A percentile compares a stretch with the other conserved stretches of the same genome.
phyloP scores from a whole-genome alignment of 129 eudicot species.

The Dittrichia graveolens region DNA sequence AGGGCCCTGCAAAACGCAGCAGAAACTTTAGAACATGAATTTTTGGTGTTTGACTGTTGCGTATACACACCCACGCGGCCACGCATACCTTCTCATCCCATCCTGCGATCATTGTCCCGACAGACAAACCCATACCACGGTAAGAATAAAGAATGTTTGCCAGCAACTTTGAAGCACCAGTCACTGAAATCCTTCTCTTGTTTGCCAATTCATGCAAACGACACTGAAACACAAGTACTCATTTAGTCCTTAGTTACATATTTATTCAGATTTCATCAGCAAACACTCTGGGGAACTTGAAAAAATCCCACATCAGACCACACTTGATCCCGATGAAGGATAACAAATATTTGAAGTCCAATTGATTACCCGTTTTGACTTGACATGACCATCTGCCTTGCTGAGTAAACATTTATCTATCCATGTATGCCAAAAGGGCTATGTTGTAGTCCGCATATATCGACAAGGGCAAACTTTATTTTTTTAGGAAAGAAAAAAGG shows the following conservation, averaged over 20 bases:
- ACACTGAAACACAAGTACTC: slow-evolving; percentile 43
- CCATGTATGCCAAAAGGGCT: not conserved
- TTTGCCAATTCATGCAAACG: slow-evolving; percentile 95
- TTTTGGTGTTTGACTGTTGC: not conserved
- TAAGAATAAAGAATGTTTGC: slow-evolving; percentile 87
- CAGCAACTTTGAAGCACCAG: slow-evolving; percentile 94
- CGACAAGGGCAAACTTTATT: not conserved
- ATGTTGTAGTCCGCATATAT: not conserved
- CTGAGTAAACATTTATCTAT: too few species aligned
- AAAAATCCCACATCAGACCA: not conserved
- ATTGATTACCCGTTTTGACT: too few species aligned
- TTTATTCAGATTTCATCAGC: not conserved
- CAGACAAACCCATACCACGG: slow-evolving; percentile 98
- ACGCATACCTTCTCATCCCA: slow-evolving; percentile 88
- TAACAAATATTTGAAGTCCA: too few species aligned
- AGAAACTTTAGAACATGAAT: slow-evolving; percentile 9
- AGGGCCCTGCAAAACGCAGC: slow-evolving; percentile 66
- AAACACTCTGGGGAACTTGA: not conserved
- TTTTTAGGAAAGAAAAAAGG: not conserved
- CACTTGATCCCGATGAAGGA: too few species aligned
- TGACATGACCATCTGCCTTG: too few species aligned
- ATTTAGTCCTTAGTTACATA: not conserved
- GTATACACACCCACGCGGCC: too few species aligned
- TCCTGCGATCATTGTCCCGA: slow-evolving; percentile 98
- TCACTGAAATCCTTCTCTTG: slow-evolving; percentile 89